A percentile compares a stretch with the other conserved stretches of the same genome.
phyloP scores from a whole-genome alignment of 116 monocot genomes.

The Iris pallida region DNA sequence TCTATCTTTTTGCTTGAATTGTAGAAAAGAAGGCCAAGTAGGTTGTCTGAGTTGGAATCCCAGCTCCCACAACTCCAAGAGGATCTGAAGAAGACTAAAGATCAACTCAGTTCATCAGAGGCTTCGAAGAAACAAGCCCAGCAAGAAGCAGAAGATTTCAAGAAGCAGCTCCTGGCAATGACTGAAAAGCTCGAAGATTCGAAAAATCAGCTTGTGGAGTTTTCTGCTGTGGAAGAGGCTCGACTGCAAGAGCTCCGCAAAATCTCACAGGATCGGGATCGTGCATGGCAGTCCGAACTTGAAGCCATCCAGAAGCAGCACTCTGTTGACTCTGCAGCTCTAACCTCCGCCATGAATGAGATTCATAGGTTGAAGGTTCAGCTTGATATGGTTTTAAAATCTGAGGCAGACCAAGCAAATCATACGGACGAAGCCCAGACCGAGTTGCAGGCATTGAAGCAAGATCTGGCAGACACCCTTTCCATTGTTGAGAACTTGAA shows the following conservation, averaged over 20 bases:
- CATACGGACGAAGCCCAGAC: constrained; percentile 22
- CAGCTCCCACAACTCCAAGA: constrained; percentile 54
- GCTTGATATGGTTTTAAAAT: constrained; percentile 41
- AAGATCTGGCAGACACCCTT: constrained; percentile 33
- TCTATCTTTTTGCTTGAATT: constrained; percentile 8
- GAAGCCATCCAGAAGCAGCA: constrained; percentile 73
- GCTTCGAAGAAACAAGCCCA: constrained; percentile 38
- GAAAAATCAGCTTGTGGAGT: constrained; percentile 57
- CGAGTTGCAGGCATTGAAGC: constrained; percentile 41
- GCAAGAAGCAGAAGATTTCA: constrained; percentile 60
- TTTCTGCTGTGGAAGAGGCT: constrained; percentile 57
- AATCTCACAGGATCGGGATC: constrained; percentile 72
- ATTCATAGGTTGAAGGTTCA: constrained; percentile 66
- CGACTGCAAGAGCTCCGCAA: constrained; percentile 64
- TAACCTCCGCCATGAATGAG: constrained; percentile 58
- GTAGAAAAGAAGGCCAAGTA: constrained; percentile 51
- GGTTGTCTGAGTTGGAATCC: constrained; percentile 52
- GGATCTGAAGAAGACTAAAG: constrained; percentile 76
- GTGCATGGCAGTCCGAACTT: constrained; percentile 77
- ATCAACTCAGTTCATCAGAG: constrained; percentile 58
- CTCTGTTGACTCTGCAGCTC: constrained; percentile 36
- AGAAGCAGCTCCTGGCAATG: constrained; percentile 39
- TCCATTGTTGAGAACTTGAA: constrained; percentile 45
- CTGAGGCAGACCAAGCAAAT: constrained; percentile 36
- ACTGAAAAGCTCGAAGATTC: constrained; percentile 47